Base-by-base conservation (phyloP, 2,329 filamentous ascomycete genomes). In the Diaporthe aspalathi region DNA sequence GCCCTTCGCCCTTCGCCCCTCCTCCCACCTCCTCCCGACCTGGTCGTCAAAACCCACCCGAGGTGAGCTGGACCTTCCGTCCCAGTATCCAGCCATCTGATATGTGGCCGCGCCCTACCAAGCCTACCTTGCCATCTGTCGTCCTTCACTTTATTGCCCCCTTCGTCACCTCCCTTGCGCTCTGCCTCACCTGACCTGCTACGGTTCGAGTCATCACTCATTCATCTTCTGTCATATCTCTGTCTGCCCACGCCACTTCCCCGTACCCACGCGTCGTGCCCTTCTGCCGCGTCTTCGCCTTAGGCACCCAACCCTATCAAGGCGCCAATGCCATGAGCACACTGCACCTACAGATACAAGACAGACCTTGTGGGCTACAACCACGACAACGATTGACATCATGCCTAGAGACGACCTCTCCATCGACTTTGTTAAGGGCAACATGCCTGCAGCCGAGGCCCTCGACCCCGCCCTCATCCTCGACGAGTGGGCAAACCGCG, bases 401-500 rank as follows among this genome's bases (percentile, higher is more conserved):
- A 91, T 92, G 90, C 90, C 90, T 84, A 91, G 90, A 90, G 90
- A 92, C 90, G 90, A 92, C 80, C 84, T 92, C 77, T 88, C 89
- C 79, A 92, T 92, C 85, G 90, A 92, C 82, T 91, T 91, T 81
- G 88, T 90, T 79, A 86, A 87, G 83, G 90, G 85, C 84, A 91
- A 91, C 88, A 88, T 88, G 78, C 86, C 85, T 78, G 83, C 84
- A 62, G 76, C 79, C 78, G 90, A 91, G 79, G 83, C 87, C 73
- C 85, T 90, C 80, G 90, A 92, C 76, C 88, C 89, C 71, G 87
- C 91, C 70, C 85, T 92, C 74, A 90, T 94, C 77, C 88, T 95
- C 76, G 93, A 95, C 80, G 92, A 94, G 80, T 95, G 92, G 86
- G 89, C 92, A 79, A 90, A 91, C 79, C 87, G 84, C 82, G 92